Evolutionary conservation across 768 basidiomycete genomes (phyloP).

Genomic region (Collybia sp.): DNA sequence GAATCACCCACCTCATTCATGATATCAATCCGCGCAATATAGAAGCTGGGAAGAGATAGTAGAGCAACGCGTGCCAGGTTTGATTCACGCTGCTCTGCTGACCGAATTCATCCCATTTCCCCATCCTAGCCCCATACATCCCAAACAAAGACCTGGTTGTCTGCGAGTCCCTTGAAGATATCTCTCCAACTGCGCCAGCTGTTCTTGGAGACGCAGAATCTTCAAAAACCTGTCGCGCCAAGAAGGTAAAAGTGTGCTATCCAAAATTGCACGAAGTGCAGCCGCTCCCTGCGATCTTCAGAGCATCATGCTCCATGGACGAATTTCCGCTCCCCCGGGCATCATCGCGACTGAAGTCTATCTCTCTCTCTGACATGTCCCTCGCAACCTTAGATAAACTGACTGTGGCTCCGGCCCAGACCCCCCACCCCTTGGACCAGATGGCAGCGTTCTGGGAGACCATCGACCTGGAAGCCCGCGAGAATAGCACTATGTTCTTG

Average conservation of each 20-base stretch:
- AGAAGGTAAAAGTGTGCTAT: neutral
- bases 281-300: slow-evolving; percentile 5
- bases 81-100: neutral
- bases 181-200: neutral
- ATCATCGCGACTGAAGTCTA: slow-evolving; percentile 5
- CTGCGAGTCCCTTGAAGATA: neutral
- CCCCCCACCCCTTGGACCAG: slow-evolving; percentile 18
- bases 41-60: slow-evolving; percentile 39
- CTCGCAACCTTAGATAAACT: neutral
- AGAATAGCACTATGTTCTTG: too few relatives aligned
- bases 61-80: slow-evolving; percentile 2
- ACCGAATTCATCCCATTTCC: neutral
- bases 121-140: neutral
- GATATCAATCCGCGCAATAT: slow-evolving; percentile 4
- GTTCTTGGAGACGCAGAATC: neutral
- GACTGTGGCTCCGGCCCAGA: too few relatives aligned
- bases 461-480: slow-evolving; percentile 30
- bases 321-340: slow-evolving; percentile 6
- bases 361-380: slow-evolving; percentile 6
- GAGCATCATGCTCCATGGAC: slow-evolving; percentile 10
- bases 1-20: slow-evolving; percentile 1
- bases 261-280: slow-evolving; percentile 1
- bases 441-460: slow-evolving; percentile 39
- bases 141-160: neutral
- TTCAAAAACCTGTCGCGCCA: neutral